A percentile compares a stretch with the other conserved stretches of the same genome.
phyloP scores from a whole-genome alignment of 768 basidiomycete genomes.

The Pholiota microspora region DNA sequence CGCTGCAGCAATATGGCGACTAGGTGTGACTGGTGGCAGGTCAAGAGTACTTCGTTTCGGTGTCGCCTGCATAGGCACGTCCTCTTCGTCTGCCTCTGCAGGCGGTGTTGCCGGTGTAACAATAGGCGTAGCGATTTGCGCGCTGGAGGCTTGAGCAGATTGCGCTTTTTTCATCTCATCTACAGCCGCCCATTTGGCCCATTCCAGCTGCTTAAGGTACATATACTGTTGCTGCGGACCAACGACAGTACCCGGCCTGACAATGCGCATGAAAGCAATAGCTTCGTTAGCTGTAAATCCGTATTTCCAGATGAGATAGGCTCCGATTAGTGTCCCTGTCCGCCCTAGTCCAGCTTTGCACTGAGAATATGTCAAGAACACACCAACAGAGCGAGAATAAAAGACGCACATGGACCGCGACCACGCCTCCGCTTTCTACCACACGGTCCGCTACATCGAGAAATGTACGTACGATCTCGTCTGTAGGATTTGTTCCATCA shows the following conservation, averaged over 20 bases:
- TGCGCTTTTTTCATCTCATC: constrained; percentile 69
- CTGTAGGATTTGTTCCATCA: constrained; percentile 96
- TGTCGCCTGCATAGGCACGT: constrained; percentile 43
- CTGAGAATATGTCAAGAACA: constrained; percentile 36
- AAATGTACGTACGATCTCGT: constrained; percentile 91
- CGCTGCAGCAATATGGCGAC: constrained; percentile 69
- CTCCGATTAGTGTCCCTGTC: constrained; percentile 95
- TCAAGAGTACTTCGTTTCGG: constrained; percentile 30
- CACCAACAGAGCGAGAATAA: constrained; percentile 4
- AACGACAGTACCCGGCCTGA: constrained; percentile 91
- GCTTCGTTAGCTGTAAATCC: constrained; percentile 95
- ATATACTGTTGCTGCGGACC: constrained; percentile 94
- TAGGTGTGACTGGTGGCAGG: constrained; percentile 79
- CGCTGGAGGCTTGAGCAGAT: constrained; percentile 29
- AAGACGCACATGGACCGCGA: constrained; percentile 80
- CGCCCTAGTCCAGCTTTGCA: constrained; percentile 97
- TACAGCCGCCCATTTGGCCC: constrained; percentile 89
- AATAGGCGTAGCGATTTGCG: constrained; percentile 36
- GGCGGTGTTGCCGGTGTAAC: constrained; percentile 81
- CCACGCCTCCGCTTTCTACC: constrained; percentile 75
- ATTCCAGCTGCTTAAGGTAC: constrained; percentile 92
- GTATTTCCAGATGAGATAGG: constrained; percentile 98
- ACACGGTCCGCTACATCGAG: constrained; percentile 81
- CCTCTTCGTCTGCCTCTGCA: constrained; percentile 70
- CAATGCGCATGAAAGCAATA: constrained; percentile 97